Evolutionary conservation across 31 red algal species (phyloP), one percentile per base, ranked within the genome.

Genomic region (Endocladia muricata): DNA sequence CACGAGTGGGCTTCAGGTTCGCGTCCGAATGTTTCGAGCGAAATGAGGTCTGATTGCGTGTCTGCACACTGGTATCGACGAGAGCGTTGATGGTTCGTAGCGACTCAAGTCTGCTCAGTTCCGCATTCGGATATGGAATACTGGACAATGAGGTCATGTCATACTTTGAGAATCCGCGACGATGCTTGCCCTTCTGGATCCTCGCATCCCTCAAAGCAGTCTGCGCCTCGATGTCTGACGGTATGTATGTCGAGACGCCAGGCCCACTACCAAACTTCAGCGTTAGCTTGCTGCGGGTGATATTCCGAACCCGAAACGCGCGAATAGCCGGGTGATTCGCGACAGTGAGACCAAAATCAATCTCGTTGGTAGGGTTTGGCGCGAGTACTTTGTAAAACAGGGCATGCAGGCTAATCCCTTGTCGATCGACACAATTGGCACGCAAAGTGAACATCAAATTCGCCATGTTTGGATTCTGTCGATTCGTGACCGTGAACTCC

Each of bases 361-460:
- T 38, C 56, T 96, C 88, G 73, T 96, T 92, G 28, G 83, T 88
- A 6, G 41, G 77, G n/a, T 67, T 59, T 34, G 84, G 68, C 21
- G 64, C 83, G 11, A 84, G 43, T 44, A 96, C 57, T 36, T 81
- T 82, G 64, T 96, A 96, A 57, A 92, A 96, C 37, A 92, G 61
- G 9, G 93, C 93, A 74, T 96, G 93, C 25, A 88, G 72, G 33
- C 79, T 78, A 42, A 92, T 85, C n/a, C 86, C 77, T 33, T 88
- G 78, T 41, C 82, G 81, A 76, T 96, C 93, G 37, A 92, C 74
- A 55, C 73, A 75, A 74, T 91, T 96, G 23, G 93, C 93, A 5
- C 89, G 88, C 41, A 96, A 47, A 4, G 73, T 77, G 31, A 86
- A 67, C 4, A 58, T 54, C 43, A 78, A 44, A 30, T 35, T 77